Base-by-base conservation (phyloP, 2,329 filamentous ascomycete genomes). In the Phialemonium atrogriseum region DNA sequence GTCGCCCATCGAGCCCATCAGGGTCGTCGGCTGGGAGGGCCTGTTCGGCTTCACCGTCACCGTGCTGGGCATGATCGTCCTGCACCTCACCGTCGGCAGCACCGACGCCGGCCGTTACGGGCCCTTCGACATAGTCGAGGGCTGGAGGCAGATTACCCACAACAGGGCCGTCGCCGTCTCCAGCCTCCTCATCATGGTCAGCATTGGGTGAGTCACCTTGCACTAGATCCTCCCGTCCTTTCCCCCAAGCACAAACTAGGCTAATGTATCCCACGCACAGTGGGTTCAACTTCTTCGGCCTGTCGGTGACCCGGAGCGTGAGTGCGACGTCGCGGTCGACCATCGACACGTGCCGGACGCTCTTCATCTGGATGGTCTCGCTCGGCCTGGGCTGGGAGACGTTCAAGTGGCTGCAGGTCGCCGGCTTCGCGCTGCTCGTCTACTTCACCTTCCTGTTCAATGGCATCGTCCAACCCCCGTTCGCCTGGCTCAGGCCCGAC, bases 391-490 rank as follows among this genome's bases (percentile, higher is more conserved):
- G 88, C 38, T 98, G 91, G 91, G 91, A 98, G 62, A 80, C 77
- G 0, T 96, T 98, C 73, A 96, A 96, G 62, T 93, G 85, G 82
- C 73, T 98, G 6, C 91, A 98, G 60, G 85, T 98, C 10, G 55
- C 76, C 4, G 91, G 91, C 2, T 98, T 98, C 47, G 83, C 64
- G 2, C 62, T 95, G 43, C 71, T 98, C 21, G 91, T 98, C 10
- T 98, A 95, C 54, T 93, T 91, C 43, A 98, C 89, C 2, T 95
- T 94, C 58, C 56, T 96, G 24, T 96, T 96, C 68, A 96, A 96
- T 58, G 87, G 93, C 40, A 76, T 98, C 36, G 73, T 96, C n/a
- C 68, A 77, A 37, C 85, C 87, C 14, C 91, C 91, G 1, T 62
- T 93, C 38, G 74, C 76, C 53, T 73, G 71, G 32, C 80, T 88